phyloP scores from a whole-genome alignment of 805 yeast genomes.

The Saccharomyces kudriavzevii region DNA sequence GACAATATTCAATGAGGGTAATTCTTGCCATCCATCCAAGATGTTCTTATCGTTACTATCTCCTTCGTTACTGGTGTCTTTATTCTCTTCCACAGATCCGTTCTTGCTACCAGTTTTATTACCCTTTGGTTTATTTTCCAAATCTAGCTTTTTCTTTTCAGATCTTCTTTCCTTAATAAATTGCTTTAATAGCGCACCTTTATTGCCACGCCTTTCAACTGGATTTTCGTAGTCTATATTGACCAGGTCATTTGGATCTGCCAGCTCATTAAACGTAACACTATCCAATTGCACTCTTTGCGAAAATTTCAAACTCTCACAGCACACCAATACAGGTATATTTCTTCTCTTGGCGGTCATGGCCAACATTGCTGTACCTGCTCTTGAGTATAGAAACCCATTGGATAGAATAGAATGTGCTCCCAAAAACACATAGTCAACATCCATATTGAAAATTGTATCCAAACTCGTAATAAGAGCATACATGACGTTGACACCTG shows the following conservation, averaged over 20 bases:
- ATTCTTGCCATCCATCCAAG: slow-evolving; percentile 54
- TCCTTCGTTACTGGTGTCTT: slow-evolving; percentile 22
- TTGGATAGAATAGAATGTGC: slow-evolving; percentile 96
- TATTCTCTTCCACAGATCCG: slow-evolving; percentile 7
- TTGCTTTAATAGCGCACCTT: slow-evolving; percentile 57
- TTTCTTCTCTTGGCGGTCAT: slow-evolving; percentile 82
- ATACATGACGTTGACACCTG: slow-evolving; percentile 65
- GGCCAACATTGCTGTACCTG: slow-evolving; percentile 89
- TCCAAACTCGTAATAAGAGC: slow-evolving; percentile 72
- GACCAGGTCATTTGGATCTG: slow-evolving; percentile 67
- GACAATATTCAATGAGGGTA: slow-evolving; percentile 60
- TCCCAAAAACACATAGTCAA: slow-evolving; percentile 86
- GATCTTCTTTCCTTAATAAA: slow-evolving; percentile 40
- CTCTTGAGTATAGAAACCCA: slow-evolving; percentile 86
- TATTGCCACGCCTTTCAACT: slow-evolving; percentile 40
- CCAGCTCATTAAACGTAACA: slow-evolving; percentile 88
- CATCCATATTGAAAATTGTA: slow-evolving; percentile 66
- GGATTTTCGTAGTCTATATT: slow-evolving; percentile 43
- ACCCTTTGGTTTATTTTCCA: slow-evolving; percentile 11
- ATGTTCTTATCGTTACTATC: slow-evolving; percentile 33
- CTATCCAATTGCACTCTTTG: slow-evolving; percentile 94
- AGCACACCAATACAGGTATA: slow-evolving; percentile 90
- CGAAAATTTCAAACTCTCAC: slow-evolving; percentile 89
- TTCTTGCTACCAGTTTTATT: slow-evolving; percentile 4
- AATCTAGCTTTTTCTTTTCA: slow-evolving; percentile 20